Evolutionary conservation across 345 rosid species (phyloP).

Genomic region (Camelina hispida): DNA sequence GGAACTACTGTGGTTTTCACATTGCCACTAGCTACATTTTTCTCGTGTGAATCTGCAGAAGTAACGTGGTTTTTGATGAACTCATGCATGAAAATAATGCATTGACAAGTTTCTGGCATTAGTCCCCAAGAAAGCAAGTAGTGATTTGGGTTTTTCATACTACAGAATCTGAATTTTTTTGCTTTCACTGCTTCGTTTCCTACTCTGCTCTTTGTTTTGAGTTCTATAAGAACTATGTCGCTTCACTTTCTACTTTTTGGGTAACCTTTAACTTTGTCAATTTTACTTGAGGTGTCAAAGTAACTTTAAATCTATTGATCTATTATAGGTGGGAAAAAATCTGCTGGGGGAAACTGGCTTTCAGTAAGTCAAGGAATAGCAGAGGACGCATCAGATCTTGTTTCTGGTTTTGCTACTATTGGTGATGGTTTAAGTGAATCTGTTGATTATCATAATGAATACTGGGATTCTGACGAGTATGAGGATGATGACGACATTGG

Average conservation of each 20-base stretch:
- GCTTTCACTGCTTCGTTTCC: not conserved
- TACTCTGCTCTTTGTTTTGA: conserved; percentile 7
- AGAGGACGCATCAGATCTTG: conserved; percentile 95
- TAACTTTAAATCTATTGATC: conserved; percentile 24
- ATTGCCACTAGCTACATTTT: not conserved
- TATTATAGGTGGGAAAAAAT: conserved; percentile 71
- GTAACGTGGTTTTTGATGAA: not conserved
- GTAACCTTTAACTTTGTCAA: not conserved
- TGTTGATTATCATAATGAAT: conserved; percentile 85
- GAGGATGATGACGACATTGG: conserved; percentile 99
- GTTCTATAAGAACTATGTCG: conserved; percentile 21
- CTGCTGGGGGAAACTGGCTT: conserved; percentile 92
- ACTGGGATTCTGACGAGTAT: conserved; percentile 99
- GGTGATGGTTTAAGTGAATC: conserved; percentile 98
- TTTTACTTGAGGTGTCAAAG: conserved; percentile 25
- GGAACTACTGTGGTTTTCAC: conserved; percentile 9
- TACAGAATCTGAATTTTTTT: conserved; percentile 8
- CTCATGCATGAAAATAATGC: conserved; percentile 18
- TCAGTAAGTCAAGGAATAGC: conserved; percentile 98
- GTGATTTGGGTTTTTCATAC: not conserved
- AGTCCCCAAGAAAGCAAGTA: conserved; percentile 2
- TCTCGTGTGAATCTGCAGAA: not conserved
- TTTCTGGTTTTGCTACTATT: conserved; percentile 96
- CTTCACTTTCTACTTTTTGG: conserved; percentile 19
- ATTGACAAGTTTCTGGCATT: conserved; percentile 6